phyloP scores from a whole-genome alignment of 2,329 filamentous ascomycete species.

The Apiospora aurea region DNA sequence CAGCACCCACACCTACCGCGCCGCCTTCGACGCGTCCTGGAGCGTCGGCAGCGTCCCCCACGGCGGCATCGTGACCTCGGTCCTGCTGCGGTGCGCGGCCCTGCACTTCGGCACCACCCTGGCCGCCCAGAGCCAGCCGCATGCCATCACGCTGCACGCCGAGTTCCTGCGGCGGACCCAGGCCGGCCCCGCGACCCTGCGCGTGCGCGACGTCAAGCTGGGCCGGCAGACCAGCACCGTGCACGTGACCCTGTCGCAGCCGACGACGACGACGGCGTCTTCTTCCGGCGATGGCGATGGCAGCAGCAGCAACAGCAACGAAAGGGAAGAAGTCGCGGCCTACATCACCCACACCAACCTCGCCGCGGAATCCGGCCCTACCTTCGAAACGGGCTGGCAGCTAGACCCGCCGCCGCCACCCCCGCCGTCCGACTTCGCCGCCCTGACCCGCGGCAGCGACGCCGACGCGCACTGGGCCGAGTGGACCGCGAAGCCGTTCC shows the following conservation, averaged over 20 bases:
- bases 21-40: conserved; percentile 24
- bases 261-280: not conserved
- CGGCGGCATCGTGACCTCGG: conserved; percentile 72
- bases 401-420: conserved; percentile 46
- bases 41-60: conserved; percentile 64
- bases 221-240: conserved; percentile 45
- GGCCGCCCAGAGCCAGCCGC: conserved; percentile 38
- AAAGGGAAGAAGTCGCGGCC: conserved; percentile 66
- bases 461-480: conserved; percentile 38
- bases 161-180: conserved; percentile 43
- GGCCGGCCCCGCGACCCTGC: conserved; percentile 38
- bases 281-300: not conserved
- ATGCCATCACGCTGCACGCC: conserved; percentile 40
- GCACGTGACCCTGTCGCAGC: conserved; percentile 40
- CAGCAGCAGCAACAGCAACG: conserved; percentile 26
- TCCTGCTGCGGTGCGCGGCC: conserved; percentile 61
- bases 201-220: conserved; percentile 42
- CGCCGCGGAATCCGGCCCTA: conserved; percentile 62
- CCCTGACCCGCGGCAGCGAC: conserved; percentile 34
- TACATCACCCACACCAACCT: conserved; percentile 73
- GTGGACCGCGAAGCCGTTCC: conserved; percentile 32
- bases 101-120: conserved; percentile 43
- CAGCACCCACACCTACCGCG: conserved; percentile 27
- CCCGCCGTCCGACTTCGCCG: conserved; percentile 32
- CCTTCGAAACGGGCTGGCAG: conserved; percentile 57